phyloP scores from a whole-genome alignment of 352 stramenopile genomes.

The Halophytophthora batemanensis region DNA sequence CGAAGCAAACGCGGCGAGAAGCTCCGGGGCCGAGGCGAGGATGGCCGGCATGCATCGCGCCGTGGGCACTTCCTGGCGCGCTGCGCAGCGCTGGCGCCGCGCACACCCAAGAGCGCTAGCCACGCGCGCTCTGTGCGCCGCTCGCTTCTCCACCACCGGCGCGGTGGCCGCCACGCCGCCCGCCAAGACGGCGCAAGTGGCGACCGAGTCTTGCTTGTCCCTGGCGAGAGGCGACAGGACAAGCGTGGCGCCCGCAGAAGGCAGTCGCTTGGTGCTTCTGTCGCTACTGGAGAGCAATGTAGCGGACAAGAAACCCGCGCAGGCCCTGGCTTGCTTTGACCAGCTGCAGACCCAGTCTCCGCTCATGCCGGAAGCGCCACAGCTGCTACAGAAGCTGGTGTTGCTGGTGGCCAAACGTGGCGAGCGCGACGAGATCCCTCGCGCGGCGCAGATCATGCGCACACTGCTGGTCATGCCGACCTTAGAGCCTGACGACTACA shows the following conservation, averaged over 20 bases:
- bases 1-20: neutral
- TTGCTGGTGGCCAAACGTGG: constrained; percentile 59
- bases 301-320: constrained; percentile 21
- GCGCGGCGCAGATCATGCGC: constrained; percentile 36
- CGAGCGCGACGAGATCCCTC: constrained; percentile 18
- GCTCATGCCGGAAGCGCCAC: constrained; percentile 20
- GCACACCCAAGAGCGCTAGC: too few relatives aligned
- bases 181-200: neutral
- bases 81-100: neutral
- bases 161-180: neutral
- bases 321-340: constrained; percentile 52
- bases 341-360: constrained; percentile 20
- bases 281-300: constrained; percentile 36
- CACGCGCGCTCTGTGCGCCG: too few relatives aligned
- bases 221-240: too few relatives aligned
- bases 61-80: neutral
- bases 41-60: neutral
- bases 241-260: too few relatives aligned
- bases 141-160: neutral
- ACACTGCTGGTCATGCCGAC: constrained; percentile 13
- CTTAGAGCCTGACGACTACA: constrained; percentile 59
- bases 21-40: too few relatives aligned
- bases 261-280: neutral
- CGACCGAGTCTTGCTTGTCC: neutral
- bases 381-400: constrained; percentile 54